A percentile compares a stretch with the other conserved stretches of the same genome.
Evolutionary conservation across 2,329 filamentous ascomycete species (phyloP).

Genomic region (Colletotrichum sansevieriae): DNA sequence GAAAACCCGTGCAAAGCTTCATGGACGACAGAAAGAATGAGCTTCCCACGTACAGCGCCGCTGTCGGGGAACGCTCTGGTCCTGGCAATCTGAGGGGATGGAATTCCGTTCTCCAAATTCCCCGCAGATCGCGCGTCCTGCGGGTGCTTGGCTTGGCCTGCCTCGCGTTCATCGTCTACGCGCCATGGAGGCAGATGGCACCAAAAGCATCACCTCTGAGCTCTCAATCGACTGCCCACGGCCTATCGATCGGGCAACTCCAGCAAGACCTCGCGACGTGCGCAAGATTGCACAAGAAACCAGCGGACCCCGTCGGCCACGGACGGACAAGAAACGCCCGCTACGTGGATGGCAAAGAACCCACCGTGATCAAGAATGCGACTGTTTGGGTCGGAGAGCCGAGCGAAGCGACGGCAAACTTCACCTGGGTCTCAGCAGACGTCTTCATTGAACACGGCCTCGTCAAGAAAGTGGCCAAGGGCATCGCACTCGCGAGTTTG

Average conservation of each 20-base stretch:
- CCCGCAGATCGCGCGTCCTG: constrained; percentile 32
- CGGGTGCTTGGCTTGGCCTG: constrained; percentile 56
- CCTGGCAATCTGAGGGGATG: neutral
- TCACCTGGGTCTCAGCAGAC: constrained; percentile 70
- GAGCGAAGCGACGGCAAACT: constrained; percentile 64
- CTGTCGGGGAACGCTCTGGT: constrained; percentile 40
- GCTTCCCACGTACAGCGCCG: constrained; percentile 60
- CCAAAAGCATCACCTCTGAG: constrained; percentile 30
- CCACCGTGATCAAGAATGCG: constrained; percentile 75
- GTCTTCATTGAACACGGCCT: constrained; percentile 72
- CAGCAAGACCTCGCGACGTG: constrained; percentile 68
- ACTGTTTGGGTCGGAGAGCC: constrained; percentile 77
- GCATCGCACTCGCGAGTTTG: constrained; percentile 57
- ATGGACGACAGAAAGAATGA: constrained; percentile 52
- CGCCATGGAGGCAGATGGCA: constrained; percentile 60
- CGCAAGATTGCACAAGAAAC: constrained; percentile 65
- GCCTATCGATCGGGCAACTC: constrained; percentile 66
- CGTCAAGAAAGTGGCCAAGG: constrained; percentile 64
- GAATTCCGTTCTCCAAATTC: constrained; percentile 17
- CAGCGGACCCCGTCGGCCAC: constrained; percentile 66
- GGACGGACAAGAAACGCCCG: constrained; percentile 72
- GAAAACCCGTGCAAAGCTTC: neutral
- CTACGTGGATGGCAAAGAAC: constrained; percentile 68
- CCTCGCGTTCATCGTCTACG: constrained; percentile 62
- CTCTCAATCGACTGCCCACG: constrained; percentile 48